Conservation (phyloP, 2,329 filamentous ascomycete genomes). For the Hymenoscyphus linearis region DNA sequence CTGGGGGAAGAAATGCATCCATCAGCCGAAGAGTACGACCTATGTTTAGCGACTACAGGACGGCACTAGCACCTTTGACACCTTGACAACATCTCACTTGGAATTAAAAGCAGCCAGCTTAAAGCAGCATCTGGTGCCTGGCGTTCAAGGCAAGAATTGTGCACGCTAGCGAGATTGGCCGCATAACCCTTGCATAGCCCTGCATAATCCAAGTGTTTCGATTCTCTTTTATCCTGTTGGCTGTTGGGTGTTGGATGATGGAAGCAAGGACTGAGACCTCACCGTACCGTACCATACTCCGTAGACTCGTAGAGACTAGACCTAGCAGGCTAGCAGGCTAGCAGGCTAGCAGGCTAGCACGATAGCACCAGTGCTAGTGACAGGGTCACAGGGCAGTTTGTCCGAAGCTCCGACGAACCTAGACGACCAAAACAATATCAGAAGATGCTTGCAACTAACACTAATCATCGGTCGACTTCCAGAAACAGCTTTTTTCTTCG, state of each 20-base stretch:
- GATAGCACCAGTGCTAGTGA: no score
- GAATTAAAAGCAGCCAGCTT: not conserved
- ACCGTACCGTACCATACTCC: not conserved
- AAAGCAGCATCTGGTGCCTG: not conserved
- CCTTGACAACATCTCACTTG: not conserved
- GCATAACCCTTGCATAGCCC: not conserved
- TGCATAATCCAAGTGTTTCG: not conserved
- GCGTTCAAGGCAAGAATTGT: slow-evolving; percentile 1
- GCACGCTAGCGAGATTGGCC: not conserved
- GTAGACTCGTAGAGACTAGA: no score
- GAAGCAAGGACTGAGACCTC: no score
- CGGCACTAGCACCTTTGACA: not conserved
- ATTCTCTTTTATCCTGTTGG: not conserved
- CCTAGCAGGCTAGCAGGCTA: no score
- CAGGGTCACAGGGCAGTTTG: not conserved
- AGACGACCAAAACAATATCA: not conserved
- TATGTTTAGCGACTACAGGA: slow-evolving; percentile 13
- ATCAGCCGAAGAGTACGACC: slow-evolving; percentile 3
- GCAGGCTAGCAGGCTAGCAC: no score
- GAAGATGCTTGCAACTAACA: not conserved
- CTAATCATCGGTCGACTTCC: slow-evolving; percentile 20
- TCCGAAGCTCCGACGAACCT: not conserved
- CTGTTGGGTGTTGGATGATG: not conserved
- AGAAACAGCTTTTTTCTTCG: slow-evolving; percentile 18
- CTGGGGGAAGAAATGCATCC: slow-evolving; percentile 9